Evolutionary conservation across 208 protist species (phyloP), one percentile per base, ranked within the genome.

Genomic region (Balamuthia mandrillaris): DNA sequence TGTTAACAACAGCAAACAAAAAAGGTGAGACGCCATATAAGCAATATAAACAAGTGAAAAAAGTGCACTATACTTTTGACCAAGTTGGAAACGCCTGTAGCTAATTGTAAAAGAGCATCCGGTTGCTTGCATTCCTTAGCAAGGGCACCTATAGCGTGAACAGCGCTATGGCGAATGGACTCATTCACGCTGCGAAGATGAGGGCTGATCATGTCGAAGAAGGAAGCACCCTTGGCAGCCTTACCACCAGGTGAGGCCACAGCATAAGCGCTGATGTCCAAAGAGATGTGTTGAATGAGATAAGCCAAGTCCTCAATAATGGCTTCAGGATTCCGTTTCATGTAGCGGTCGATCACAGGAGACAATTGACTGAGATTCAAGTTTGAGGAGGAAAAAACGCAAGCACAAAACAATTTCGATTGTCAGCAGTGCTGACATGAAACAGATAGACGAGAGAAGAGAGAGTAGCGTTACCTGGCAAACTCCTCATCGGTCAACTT

Each of bases 291-390:
- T 10, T 52, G 70, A 27, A 84, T n/a, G 16, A 84, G 78, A 31
- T 60, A 16, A 1, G 78, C 56, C 4, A 84, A 52, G 3, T 84
- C 60, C 2, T 70, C 24, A 58, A 70, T 84, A 5, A 84, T 58
- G 27, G 56, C 78, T 44, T 84, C 78, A 4, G 78, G 78, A 35
- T 84, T 84, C 29, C 78, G 54, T 58, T 84, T 84, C 21, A 84
- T 42, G 27, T 52, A 70, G 42, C 78, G 45, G 78, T 84, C 78
- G 41, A 84, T 58, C 29, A 58, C 47, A 21, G 78, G 78, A 39
- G 70, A 24, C 4, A 84, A 52, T 21, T 27, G 33, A 56, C 70
- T 24, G 47, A 18, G 16, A 27, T 3, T 9, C 24, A 21, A 24
- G 27, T 1, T 18, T 70, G 33, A 44, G 61, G 18, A 1, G 7